phyloP scores from a whole-genome alignment of 225 moss, liverwort and hornwort genomes.

The Climacium dendroides region DNA sequence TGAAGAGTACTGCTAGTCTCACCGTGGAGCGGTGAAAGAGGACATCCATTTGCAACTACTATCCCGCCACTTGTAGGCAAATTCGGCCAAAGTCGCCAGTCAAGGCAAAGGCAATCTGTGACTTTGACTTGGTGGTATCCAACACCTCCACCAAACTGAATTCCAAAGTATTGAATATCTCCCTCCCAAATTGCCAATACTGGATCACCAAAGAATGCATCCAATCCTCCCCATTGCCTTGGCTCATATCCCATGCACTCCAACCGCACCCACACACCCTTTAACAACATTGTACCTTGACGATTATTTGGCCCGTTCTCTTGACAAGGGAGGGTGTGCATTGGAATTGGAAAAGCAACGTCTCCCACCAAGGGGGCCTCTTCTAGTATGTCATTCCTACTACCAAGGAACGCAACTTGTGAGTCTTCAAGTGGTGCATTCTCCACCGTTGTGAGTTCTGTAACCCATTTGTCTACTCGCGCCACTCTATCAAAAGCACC shows the following conservation, averaged over 20 bases:
- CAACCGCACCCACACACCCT: neutral
- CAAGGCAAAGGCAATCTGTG: neutral
- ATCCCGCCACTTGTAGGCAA: too few species aligned
- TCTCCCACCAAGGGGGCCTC: too few species aligned
- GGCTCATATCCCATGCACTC: too few species aligned
- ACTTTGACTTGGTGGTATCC: neutral
- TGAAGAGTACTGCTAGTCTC: rapidly evolving
- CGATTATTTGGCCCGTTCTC: neutral
- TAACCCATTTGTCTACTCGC: too few species aligned
- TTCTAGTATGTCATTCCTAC: too few species aligned
- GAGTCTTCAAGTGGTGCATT: too few species aligned
- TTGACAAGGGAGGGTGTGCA: neutral
- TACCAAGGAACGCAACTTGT: too few species aligned
- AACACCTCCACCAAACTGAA: neutral
- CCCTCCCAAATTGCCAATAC: neutral
- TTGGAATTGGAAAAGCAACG: neutral
- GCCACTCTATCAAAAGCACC: too few species aligned
- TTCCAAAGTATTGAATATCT: neutral
- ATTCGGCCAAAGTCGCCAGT: neutral
- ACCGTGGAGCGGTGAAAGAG: rapidly evolving
- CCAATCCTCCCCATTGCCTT: neutral
- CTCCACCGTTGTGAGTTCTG: too few species aligned
- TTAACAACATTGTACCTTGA: neutral
- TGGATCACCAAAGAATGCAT: neutral
- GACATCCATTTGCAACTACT: too few species aligned